These are phyloP conservation scores for Fusarium metavorans DNA, from an alignment of 2,329 filamentous ascomycete species.

Conservation along the genomic window DNA sequence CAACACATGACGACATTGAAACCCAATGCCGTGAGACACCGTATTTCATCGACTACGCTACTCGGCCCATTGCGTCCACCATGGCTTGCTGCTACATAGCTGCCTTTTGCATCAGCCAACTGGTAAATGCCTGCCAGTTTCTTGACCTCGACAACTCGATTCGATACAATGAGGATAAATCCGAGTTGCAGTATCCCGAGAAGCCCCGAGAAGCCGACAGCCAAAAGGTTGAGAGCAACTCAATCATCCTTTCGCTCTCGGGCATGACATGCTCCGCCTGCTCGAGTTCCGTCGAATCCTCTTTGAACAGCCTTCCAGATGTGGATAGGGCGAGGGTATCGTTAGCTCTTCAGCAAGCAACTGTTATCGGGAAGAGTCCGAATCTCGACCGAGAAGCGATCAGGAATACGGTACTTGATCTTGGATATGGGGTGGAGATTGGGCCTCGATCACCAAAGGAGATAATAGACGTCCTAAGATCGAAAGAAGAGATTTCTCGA, in stretches of 20 bases:
- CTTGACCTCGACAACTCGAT: conserved; percentile 12
- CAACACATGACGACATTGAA: background rate
- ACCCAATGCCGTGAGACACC: background rate
- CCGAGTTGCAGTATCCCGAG: background rate
- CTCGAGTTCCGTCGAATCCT: background rate
- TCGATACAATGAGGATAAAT: conserved; percentile 15
- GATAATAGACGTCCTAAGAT: conserved; percentile 1
- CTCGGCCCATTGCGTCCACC: background rate
- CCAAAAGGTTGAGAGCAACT: background rate
- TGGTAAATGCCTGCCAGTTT: conserved; percentile 18
- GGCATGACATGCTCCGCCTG: conserved; percentile 14
- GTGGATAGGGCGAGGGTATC: conserved; percentile 1
- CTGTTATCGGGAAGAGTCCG: background rate
- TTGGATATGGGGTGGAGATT: conserved; percentile 1
- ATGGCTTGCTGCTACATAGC: conserved; percentile 24
- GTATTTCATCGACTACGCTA: background rate
- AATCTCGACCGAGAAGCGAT: background rate
- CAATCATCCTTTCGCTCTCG: background rate
- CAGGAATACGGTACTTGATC: background rate
- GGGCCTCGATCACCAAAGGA: conserved; percentile 7
- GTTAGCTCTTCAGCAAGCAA: conserved; percentile 3
- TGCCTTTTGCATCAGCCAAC: conserved; percentile 15
- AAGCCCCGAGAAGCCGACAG: background rate
- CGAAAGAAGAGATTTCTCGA: background rate
- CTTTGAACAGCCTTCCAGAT: background rate